These are phyloP conservation scores for Allantophomopsis lycopodina DNA, from an alignment of 2,329 filamentous ascomycete species.

Conservation along the genomic window DNA sequence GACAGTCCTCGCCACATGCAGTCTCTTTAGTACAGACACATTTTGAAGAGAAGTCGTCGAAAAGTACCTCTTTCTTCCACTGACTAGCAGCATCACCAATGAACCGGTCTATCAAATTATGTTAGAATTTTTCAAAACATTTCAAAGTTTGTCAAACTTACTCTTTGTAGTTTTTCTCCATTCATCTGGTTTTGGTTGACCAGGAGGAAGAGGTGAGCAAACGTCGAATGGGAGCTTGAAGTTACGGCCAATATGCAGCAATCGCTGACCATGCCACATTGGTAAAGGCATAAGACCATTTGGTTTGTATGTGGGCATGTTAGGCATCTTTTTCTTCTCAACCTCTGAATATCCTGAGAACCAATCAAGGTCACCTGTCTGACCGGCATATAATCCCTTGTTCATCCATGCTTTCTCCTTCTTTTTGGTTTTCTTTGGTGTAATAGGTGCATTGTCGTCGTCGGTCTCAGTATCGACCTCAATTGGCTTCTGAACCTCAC, in stretches of 20 bases:
- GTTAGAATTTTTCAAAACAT: constrained; percentile 4
- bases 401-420: constrained; percentile 42
- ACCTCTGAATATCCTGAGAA: constrained; percentile 9
- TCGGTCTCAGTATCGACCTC: constrained; percentile 6
- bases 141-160: constrained; percentile 28
- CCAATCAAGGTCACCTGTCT: constrained; percentile 23
- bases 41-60: constrained; percentile 60
- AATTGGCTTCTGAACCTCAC: constrained; percentile 12
- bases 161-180: constrained; percentile 89
- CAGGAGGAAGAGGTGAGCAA: constrained; percentile 73
- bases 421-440: constrained; percentile 8
- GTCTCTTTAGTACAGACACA: constrained; percentile 68
- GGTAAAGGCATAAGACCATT: constrained; percentile 57
- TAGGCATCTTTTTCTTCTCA: constrained; percentile 36
- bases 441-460: constrained; percentile 4
- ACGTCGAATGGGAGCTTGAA: constrained; percentile 86
- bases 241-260: constrained; percentile 59
- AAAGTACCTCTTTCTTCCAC: constrained; percentile 68
- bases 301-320: constrained; percentile 32
- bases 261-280: constrained; percentile 62
- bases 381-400: constrained; percentile 80
- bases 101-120: constrained; percentile 56
- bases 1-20: constrained; percentile 79
- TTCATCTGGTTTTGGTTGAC: constrained; percentile 82
- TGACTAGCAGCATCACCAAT: constrained; percentile 68